Evolutionary conservation across 2,329 filamentous ascomycete genomes (phyloP).

Genomic region (Arthroderma sp.): DNA sequence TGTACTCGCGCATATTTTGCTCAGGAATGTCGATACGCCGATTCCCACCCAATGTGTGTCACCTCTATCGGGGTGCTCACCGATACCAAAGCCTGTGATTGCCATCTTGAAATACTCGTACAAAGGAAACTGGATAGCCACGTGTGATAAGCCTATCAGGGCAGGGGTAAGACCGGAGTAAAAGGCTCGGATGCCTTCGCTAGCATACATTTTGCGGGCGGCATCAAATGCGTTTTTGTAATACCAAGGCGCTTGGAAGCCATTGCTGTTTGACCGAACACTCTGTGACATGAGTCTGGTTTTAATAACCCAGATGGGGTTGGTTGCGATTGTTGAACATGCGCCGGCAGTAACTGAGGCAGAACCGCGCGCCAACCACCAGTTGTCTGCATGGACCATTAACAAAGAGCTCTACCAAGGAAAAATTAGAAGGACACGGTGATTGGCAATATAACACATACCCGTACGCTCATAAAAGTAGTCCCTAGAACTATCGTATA

Average conservation of each 20-base stretch:
- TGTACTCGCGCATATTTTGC: slow-evolving; percentile 86
- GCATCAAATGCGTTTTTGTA: slow-evolving; percentile 84
- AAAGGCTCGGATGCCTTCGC: slow-evolving; percentile 78
- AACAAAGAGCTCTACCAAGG: background rate
- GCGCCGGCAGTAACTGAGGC: slow-evolving; percentile 83
- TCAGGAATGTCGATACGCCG: slow-evolving; percentile 75
- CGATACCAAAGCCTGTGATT: slow-evolving; percentile 85
- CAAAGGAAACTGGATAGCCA: slow-evolving; percentile 91
- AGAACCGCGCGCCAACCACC: slow-evolving; percentile 67
- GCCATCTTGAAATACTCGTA: slow-evolving; percentile 87
- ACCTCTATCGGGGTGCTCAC: slow-evolving; percentile 48
- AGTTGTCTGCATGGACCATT: slow-evolving; percentile 46
- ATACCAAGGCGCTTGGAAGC: slow-evolving; percentile 55
- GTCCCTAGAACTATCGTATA: slow-evolving; percentile 74
- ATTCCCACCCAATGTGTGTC: slow-evolving; percentile 71
- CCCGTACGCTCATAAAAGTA: slow-evolving; percentile 55
- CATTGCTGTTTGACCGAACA: slow-evolving; percentile 28
- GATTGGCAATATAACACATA: slow-evolving; percentile 24
- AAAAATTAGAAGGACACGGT: background rate
- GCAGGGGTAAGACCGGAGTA: slow-evolving; percentile 92
- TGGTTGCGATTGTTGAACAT: slow-evolving; percentile 86
- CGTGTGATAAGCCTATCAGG: slow-evolving; percentile 80
- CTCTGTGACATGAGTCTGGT: slow-evolving; percentile 93
- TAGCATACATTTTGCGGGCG: slow-evolving; percentile 86
- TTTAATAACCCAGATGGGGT: slow-evolving; percentile 99